Evolutionary conservation across 2,329 filamentous ascomycete genomes (phyloP), one percentile per base, ranked within the genome.

Genomic region (Aureobasidium vineae): DNA sequence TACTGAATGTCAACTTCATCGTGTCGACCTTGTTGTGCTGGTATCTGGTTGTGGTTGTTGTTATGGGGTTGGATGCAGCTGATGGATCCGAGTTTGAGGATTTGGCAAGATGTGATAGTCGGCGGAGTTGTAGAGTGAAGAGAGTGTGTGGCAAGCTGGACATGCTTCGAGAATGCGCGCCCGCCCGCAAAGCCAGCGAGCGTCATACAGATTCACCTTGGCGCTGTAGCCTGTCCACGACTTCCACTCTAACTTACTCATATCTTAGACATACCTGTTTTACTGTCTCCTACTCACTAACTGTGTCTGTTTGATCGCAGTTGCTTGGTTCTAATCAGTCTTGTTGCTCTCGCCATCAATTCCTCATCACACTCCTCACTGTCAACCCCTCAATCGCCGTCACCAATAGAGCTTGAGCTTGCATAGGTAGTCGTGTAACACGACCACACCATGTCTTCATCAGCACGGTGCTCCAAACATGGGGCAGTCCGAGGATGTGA

Each of bases 1-100:
- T 77, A 88, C 86, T 90, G 83, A 90, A 90, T 68, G 86, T 88
- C 80, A 89, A 85, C 84, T 88, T 87, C 86, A 89, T 88, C 69
- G 69, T 56, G 52, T 31, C 33, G 65, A 10, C 8, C 7, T 52
- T 10, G 26, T 28, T 33, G 26, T 41, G 61, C 16, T 40, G 19
- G 49, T n/a, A 10, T 59, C 19, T 43, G 15, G 16, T 10, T 66
- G n/a, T 38, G 10, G 31, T 26, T 52, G 33, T 26, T 54, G n/a
- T 21, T 26, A 3, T 52, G 41, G 1, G 15, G 28, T n/a, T 45
- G 38, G 45, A 23, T 19, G 33, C 15, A 45, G 15, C n/a, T 5
- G 45, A 28, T 21, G 50, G 31, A n/a, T 21, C 10, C 21, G 15
- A 28, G 49, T 31, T 52, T 11, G n/a, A 38, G 13, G 38, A 21